A percentile compares a stretch with the other conserved stretches of the same genome.
Conservation (phyloP, 2,329 filamentous ascomycete genomes). For the Balansia obtecta region DNA sequence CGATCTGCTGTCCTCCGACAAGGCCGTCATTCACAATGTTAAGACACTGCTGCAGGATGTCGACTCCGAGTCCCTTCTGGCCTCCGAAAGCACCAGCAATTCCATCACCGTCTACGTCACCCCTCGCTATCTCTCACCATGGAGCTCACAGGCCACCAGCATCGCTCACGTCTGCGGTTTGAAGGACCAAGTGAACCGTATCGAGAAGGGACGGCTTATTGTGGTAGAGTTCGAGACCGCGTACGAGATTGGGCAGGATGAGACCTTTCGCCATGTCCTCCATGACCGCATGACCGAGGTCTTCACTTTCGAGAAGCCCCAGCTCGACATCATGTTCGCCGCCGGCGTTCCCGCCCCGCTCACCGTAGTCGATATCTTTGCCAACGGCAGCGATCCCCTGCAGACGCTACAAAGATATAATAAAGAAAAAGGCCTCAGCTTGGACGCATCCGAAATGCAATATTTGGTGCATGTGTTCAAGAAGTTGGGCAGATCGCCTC, state of each 20-base stretch:
- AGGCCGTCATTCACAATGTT: conserved; percentile 30
- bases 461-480: conserved; percentile 62
- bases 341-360: conserved; percentile 51
- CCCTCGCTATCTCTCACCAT: conserved; percentile 83
- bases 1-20: conserved; percentile 38
- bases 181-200: conserved; percentile 54
- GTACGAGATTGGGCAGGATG: conserved; percentile 28
- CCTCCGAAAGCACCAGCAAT: conserved; percentile 26
- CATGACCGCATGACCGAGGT: conserved; percentile 95
- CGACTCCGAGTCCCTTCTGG: conserved; percentile 15
- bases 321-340: conserved; percentile 66
- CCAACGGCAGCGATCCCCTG: conserved; percentile 50
- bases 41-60: conserved; percentile 33
- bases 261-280: conserved; percentile 56
- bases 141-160: conserved; percentile 92
- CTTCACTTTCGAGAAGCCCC: conserved; percentile 53
- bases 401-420: conserved; percentile 74
- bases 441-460: conserved; percentile 82
- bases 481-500: conserved; percentile 45
- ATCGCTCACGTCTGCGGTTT: conserved; percentile 89
- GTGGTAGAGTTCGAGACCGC: conserved; percentile 48
- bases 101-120: conserved; percentile 57
- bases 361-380: conserved; percentile 63
- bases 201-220: conserved; percentile 77
- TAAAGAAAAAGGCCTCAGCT: conserved; percentile 66